These are phyloP conservation scores for Phialophora chinensis DNA, from an alignment of 2,329 filamentous ascomycete species.

Conservation along the genomic window DNA sequence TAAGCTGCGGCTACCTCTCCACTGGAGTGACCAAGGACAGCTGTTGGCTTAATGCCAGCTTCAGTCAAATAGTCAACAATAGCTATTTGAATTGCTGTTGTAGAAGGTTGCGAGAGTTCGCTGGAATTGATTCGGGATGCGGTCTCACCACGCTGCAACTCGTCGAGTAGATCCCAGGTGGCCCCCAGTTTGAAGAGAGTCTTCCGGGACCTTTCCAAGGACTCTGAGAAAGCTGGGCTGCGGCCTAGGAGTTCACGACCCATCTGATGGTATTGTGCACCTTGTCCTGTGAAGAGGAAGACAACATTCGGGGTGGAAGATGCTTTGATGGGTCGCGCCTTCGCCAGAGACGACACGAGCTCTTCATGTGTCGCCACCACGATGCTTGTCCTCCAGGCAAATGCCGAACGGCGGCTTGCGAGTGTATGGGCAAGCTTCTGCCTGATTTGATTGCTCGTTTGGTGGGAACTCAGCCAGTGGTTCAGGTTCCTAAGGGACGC, in stretches of 20 bases:
- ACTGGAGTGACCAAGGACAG: slow-evolving; percentile 46
- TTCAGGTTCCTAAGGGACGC: too few species aligned
- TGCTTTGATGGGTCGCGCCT: background rate
- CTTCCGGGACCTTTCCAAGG: slow-evolving; percentile 21
- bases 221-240: slow-evolving; percentile 33
- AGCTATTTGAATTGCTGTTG: slow-evolving; percentile 46
- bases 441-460: too few species aligned
- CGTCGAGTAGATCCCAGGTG: too few species aligned
- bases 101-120: slow-evolving; percentile 41
- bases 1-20: slow-evolving; percentile 50
- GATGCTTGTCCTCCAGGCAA: background rate
- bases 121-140: too few species aligned
- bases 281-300: slow-evolving; percentile 48
- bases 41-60: slow-evolving; percentile 39
- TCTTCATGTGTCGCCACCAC: background rate
- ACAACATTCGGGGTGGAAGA: slow-evolving; percentile 19
- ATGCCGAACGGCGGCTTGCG: background rate
- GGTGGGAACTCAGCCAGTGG: too few species aligned
- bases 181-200: slow-evolving; percentile 10
- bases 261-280: slow-evolving; percentile 47
- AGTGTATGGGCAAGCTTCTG: slow-evolving; percentile 1
- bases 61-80: slow-evolving; percentile 42
- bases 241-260: slow-evolving; percentile 42
- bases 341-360: background rate
- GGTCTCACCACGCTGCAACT: too few species aligned